These are phyloP conservation scores for Monocercomonoides exilis DNA, from an alignment of 78 protist genomes.

Conservation along the genomic window DNA sequence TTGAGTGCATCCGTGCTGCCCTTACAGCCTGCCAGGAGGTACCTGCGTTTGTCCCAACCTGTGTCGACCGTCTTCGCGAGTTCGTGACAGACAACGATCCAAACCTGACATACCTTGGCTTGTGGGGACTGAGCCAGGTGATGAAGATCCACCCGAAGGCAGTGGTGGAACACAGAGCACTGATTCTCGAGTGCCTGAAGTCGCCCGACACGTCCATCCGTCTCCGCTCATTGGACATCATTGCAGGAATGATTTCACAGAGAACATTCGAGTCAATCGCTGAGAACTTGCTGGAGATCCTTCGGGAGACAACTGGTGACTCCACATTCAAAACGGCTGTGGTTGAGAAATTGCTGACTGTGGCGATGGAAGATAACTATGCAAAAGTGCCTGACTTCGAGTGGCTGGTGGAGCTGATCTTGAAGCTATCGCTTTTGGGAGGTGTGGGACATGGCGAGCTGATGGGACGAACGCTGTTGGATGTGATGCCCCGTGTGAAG, in stretches of 20 bases:
- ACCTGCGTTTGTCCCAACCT: not conserved
- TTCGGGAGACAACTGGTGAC: not conserved
- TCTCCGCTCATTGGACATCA: slow-evolving; percentile 17
- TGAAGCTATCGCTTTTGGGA: not conserved
- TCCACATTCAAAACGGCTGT: not conserved
- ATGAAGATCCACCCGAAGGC: not conserved
- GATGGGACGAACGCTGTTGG: not conserved
- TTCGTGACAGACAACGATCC: not conserved
- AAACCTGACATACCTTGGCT: slow-evolving; percentile 5
- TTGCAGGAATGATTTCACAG: not conserved
- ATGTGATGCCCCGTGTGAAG: not conserved
- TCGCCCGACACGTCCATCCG: slow-evolving; percentile 2
- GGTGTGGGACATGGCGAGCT: not conserved
- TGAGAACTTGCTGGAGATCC: not conserved
- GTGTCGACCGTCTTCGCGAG: not conserved
- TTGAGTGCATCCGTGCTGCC: not conserved
- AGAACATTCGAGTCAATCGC: slow-evolving; percentile 1
- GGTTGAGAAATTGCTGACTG: not conserved
- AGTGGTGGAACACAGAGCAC: not conserved
- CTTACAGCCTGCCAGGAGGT: not conserved
- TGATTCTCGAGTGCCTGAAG: slow-evolving; percentile 8
- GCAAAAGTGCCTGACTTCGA: slow-evolving; percentile 21
- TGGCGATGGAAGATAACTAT: slow-evolving; percentile 8
- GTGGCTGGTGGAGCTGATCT: slow-evolving; percentile 13
- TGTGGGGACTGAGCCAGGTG: not conserved